A percentile compares a stretch with the other conserved stretches of the same genome.
Evolutionary conservation across 371 early-diverging fungal genomes (phyloP).

Genomic region (Actinomucor elegans): DNA sequence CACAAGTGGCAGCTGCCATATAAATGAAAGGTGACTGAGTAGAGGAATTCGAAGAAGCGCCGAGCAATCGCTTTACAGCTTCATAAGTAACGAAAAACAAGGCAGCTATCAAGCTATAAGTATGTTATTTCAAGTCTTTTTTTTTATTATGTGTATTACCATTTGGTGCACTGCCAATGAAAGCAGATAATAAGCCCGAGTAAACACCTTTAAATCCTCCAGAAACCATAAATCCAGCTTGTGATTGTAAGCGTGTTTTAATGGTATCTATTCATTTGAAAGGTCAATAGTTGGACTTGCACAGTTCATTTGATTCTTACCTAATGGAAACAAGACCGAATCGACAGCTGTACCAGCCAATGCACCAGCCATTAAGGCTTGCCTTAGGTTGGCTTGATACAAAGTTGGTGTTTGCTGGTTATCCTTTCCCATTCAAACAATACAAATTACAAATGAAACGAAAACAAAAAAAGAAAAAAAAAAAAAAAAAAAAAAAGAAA

Average conservation of each 20-base stretch:
- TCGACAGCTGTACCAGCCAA: conserved; percentile 85
- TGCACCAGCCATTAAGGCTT: conserved; percentile 67
- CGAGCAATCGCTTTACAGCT: conserved; percentile 59
- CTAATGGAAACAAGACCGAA: conserved; percentile 82
- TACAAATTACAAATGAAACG: neutral
- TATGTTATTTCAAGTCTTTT: neutral
- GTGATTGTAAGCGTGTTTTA: conserved; percentile 88
- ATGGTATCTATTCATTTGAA: conserved; percentile 76
- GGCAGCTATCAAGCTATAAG: conserved; percentile 65
- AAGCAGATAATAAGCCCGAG: conserved; percentile 85
- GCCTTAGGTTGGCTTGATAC: conserved; percentile 39
- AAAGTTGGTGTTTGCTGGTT: neutral
- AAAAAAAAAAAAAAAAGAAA: neutral
- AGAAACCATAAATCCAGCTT: conserved; percentile 80
- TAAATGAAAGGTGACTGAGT: conserved; percentile 65
- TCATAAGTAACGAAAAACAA: conserved; percentile 94
- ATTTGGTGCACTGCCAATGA: conserved; percentile 91
- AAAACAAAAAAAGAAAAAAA: neutral
- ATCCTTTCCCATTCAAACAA: conserved; percentile 8
- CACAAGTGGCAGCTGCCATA: conserved; percentile 88
- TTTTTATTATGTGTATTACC: conserved; percentile 49
- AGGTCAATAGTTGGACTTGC: too few relatives aligned
- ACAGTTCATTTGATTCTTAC: conserved; percentile 12
- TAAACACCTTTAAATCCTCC: conserved; percentile 94
- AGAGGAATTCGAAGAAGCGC: conserved; percentile 30